Percentiles rank a stretch among this genome's conserved stretches.
phyloP scores from a whole-genome alignment of 495 filamentous ascomycete genomes.

The Trichoderma orchidacearum region DNA sequence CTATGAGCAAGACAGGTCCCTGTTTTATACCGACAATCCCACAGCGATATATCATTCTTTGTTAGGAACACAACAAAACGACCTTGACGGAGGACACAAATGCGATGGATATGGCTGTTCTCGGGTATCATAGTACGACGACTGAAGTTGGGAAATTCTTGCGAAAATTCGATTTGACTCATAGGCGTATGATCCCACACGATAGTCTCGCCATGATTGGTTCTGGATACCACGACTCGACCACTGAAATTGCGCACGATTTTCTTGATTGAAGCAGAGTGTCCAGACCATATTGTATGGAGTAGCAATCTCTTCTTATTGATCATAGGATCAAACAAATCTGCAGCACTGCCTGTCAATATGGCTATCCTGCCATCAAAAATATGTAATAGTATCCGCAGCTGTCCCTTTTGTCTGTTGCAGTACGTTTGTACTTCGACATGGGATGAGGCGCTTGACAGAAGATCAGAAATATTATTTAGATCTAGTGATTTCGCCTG shows the following conservation, averaged over 20 bases:
- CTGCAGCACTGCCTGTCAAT: constrained; percentile 64
- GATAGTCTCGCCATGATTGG: constrained; percentile 62
- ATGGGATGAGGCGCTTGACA: constrained; percentile 34
- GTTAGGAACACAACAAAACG: constrained; percentile 73
- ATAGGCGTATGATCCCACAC: constrained; percentile 60
- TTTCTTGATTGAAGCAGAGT: constrained; percentile 67
- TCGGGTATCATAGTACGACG: constrained; percentile 60
- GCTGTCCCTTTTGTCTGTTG: constrained; percentile 39
- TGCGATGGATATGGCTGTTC: constrained; percentile 67
- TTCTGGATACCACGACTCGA: constrained; percentile 66
- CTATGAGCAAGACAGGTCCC: constrained; percentile 44
- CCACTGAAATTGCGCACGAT: constrained; percentile 75
- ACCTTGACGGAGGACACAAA: constrained; percentile 59
- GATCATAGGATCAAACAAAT: constrained; percentile 67
- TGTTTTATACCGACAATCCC: constrained; percentile 52
- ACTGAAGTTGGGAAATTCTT: constrained; percentile 20
- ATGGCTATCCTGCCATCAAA: constrained; percentile 79
- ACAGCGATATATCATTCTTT: constrained; percentile 61
- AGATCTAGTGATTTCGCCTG: constrained; percentile 56
- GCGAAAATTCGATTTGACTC: constrained; percentile 20
- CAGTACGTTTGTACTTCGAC: constrained; percentile 66
- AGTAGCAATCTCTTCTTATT: constrained; percentile 45
- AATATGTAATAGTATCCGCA: constrained; percentile 71
- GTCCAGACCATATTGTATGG: constrained; percentile 65
- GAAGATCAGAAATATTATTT: constrained; percentile 40